phyloP scores from a whole-genome alignment of 768 basidiomycete genomes.

The Trametes cingulata region DNA sequence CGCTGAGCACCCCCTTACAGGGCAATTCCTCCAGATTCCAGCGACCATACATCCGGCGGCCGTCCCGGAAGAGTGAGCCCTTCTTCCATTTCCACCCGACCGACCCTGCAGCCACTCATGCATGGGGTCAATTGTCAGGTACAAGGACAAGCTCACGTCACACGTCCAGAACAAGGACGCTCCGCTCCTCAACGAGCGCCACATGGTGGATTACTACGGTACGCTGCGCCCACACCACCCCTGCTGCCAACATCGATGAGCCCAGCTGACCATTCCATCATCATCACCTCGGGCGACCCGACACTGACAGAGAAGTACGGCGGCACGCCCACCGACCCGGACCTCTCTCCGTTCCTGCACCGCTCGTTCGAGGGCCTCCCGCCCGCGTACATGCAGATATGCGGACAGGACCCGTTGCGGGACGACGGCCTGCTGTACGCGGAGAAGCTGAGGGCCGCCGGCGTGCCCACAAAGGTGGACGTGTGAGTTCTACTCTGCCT shows the following conservation, averaged over 20 bases:
- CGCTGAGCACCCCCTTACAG: conserved; percentile 22
- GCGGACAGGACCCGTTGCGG: conserved; percentile 28
- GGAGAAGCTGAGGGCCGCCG: conserved; percentile 23
- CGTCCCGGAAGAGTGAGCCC: conserved; percentile 24
- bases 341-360: conserved; percentile 24
- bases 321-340: conserved; percentile 2
- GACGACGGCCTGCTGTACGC: conserved; percentile 34
- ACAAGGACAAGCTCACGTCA: background rate
- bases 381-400: conserved; percentile 27
- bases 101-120: background rate
- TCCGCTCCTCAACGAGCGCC: background rate
- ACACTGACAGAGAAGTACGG: conserved; percentile 1
- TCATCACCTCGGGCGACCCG: background rate
- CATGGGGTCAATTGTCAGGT: background rate
- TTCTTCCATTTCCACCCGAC: background rate
- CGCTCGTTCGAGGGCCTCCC: conserved; percentile 23
- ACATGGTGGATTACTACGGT: background rate
- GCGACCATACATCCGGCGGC: conserved; percentile 22
- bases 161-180: background rate
- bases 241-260: no score
- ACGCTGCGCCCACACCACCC: background rate
- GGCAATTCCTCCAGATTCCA: conserved; percentile 28
- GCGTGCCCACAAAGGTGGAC: conserved; percentile 26
- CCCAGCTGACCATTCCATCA: background rate
- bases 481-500: conserved; percentile 23